Evolutionary conservation across 2,329 filamentous ascomycete species (phyloP).

Genomic region (Pseudocercospora vitis): DNA sequence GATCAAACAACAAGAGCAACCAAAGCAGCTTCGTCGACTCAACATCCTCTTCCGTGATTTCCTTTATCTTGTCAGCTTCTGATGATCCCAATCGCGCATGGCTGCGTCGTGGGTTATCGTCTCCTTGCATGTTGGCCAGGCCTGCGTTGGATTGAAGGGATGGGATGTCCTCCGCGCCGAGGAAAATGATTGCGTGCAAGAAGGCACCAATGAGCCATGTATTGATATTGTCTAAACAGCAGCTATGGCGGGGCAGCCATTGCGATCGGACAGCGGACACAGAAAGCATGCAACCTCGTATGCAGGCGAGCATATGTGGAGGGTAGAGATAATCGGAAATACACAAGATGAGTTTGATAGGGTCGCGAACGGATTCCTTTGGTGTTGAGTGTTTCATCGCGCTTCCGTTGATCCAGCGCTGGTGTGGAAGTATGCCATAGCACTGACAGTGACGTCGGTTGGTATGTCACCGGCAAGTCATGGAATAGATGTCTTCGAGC

Average conservation of each 20-base stretch:
- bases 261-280: background rate
- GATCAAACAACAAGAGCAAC: constrained; percentile 3
- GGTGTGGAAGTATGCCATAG: background rate
- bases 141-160: constrained; percentile 25
- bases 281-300: constrained; percentile 11
- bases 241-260: constrained; percentile 1
- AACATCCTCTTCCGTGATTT: background rate
- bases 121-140: constrained; percentile 26
- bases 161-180: constrained; percentile 3
- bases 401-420: background rate
- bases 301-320: constrained; percentile 14
- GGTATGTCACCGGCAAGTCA: background rate
- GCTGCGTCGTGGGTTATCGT: constrained; percentile 7
- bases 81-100: constrained; percentile 9
- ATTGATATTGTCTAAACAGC: constrained; percentile 27
- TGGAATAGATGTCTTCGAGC: background rate
- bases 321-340: constrained; percentile 15
- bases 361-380: background rate
- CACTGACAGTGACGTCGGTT: background rate
- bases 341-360: constrained; percentile 13
- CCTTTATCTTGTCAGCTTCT: constrained; percentile 13
- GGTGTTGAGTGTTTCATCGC: background rate
- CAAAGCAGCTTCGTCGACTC: constrained; percentile 11
- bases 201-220: constrained; percentile 20
- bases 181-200: constrained; percentile 6